Conservation (phyloP, 441 rosid species). For the Gossypium davidsonii region DNA sequence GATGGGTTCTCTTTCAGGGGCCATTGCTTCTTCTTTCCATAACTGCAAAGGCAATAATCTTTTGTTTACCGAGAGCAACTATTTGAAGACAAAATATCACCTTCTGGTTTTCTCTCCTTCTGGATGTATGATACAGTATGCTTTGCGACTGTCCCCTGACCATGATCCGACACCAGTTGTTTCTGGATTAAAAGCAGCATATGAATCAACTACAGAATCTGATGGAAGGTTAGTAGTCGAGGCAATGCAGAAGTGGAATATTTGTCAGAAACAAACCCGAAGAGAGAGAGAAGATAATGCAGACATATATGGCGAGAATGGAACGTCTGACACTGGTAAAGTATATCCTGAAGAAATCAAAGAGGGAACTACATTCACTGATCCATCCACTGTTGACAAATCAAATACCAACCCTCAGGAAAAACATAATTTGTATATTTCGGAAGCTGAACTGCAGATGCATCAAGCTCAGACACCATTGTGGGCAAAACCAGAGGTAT, state of each 20-base stretch:
- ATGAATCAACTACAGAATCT: constrained; percentile 48
- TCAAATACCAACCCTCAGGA: constrained; percentile 36
- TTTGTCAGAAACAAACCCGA: constrained; percentile 62
- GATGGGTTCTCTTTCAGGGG: constrained; percentile 53
- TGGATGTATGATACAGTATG: constrained; percentile 75
- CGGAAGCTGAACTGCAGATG: constrained; percentile 75
- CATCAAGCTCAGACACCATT: constrained; percentile 41
- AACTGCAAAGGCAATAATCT: constrained; percentile 40
- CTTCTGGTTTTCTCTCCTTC: constrained; percentile 77
- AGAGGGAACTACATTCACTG: constrained; percentile 33
- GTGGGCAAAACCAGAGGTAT: constrained; percentile 71
- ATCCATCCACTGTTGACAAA: constrained; percentile 24
- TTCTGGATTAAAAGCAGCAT: constrained; percentile 28
- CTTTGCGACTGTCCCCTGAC: constrained; percentile 35
- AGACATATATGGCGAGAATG: constrained; percentile 77
- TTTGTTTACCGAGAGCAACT: constrained; percentile 23
- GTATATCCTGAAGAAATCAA: constrained; percentile 58
- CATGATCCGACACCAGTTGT: constrained; percentile 23
- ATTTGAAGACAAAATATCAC: constrained; percentile 41
- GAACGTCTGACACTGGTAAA: constrained; percentile 50
- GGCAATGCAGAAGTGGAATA: constrained; percentile 77
- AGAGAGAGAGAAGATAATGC: constrained; percentile 67
- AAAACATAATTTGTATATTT: constrained; percentile 58
- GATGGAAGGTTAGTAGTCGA: constrained; percentile 64
- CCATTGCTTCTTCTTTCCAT: constrained; percentile 68